phyloP scores from a whole-genome alignment of 495 filamentous ascomycete species.

The Aspergillus coremiiformis region DNA sequence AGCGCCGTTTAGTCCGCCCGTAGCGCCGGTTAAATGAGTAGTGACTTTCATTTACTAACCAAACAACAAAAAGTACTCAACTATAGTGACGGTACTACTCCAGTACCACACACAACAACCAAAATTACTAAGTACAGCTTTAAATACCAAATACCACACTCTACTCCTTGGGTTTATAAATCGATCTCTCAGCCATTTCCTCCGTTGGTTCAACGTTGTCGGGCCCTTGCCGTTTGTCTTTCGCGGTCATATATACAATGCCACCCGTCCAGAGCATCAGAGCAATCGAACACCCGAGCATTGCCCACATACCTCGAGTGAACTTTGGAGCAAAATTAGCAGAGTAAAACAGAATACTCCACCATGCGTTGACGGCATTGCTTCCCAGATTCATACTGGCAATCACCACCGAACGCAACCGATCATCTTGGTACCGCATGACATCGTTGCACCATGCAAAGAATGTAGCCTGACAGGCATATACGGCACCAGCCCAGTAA shows the following conservation, averaged over 20 bases:
- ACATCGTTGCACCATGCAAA: conserved; percentile 58
- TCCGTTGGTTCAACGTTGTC: background rate
- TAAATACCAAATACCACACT: too few relatives aligned
- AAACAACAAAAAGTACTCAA: too few relatives aligned
- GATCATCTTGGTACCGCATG: conserved; percentile 40
- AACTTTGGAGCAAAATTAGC: conserved; percentile 53
- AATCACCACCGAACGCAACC: conserved; percentile 41
- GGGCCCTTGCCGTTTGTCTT: conserved; percentile 2
- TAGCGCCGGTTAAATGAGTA: too few relatives aligned
- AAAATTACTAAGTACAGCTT: too few relatives aligned
- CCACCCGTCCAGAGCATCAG: conserved; percentile 44
- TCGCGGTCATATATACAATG: conserved; percentile 28
- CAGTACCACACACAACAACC: too few relatives aligned
- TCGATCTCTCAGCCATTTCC: background rate
- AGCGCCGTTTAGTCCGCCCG: too few relatives aligned
- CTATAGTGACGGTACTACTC: too few relatives aligned
- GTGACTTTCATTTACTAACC: too few relatives aligned
- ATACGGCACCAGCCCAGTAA: conserved; percentile 47
- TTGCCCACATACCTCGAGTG: conserved; percentile 51
- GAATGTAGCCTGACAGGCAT: conserved; percentile 52
- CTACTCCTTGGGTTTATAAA: background rate
- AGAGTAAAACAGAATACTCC: conserved; percentile 58
- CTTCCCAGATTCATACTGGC: conserved; percentile 51
- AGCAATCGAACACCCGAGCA: conserved; percentile 48
- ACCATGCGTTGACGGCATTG: conserved; percentile 52